Conservation (phyloP, 345 rosid species). For the Melaleuca alternifolia region DNA sequence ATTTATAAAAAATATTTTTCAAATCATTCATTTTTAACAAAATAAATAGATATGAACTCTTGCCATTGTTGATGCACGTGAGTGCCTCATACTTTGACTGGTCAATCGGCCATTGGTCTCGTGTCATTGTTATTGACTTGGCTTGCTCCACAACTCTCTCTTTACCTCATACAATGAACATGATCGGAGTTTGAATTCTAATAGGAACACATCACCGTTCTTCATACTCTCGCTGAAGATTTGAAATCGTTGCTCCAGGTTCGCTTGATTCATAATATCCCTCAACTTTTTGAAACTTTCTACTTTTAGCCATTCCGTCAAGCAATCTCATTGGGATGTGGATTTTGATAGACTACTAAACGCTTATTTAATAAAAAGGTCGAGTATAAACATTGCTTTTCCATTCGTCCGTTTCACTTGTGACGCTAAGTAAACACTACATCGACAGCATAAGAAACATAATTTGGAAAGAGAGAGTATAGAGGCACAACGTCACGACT, state of each 20-base stretch:
- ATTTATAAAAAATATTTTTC: too few relatives aligned
- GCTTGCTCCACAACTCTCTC: not conserved
- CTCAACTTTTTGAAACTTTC: not conserved
- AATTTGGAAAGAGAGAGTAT: not conserved
- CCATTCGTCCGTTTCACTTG: not conserved
- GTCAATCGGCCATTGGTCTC: not conserved
- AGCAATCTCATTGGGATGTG: not conserved
- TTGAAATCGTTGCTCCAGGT: not conserved
- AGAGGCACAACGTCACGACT: not conserved
- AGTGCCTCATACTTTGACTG: not conserved
- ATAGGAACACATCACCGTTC: not conserved
- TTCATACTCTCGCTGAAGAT: not conserved
- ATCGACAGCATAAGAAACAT: not conserved
- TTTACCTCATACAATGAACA: not conserved
- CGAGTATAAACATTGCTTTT: not conserved
- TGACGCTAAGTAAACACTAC: not conserved
- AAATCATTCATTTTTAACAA: not conserved
- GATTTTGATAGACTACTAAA: not conserved
- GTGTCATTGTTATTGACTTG: not conserved
- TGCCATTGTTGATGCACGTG: not conserved
- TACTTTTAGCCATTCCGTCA: not conserved
- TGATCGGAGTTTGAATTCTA: not conserved
- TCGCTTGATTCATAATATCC: not conserved
- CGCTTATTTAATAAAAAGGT: not conserved
- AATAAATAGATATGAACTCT: not conserved